These are phyloP conservation scores for Suhomyces canberraensis DNA, from an alignment of 805 yeast species.

Conservation along the genomic window DNA sequence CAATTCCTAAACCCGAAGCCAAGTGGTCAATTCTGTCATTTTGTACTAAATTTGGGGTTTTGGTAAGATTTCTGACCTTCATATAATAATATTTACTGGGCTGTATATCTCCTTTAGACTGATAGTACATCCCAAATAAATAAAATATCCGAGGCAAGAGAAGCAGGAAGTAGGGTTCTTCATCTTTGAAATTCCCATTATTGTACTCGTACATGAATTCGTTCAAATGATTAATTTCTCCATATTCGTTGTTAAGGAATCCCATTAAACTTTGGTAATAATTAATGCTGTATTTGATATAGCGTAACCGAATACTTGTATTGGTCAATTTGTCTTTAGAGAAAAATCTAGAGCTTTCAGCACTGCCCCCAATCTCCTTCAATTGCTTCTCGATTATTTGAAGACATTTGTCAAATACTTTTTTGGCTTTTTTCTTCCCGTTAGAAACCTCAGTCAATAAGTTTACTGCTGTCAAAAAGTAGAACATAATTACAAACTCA, in stretches of 20 bases:
- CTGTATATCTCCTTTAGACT: conserved; percentile 31
- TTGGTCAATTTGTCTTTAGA: conserved; percentile 20
- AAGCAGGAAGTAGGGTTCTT: conserved; percentile 32
- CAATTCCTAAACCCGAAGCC: conserved; percentile 18
- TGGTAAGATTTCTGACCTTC: conserved; percentile 26
- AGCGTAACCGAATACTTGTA: conserved; percentile 26
- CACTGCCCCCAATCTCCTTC: conserved; percentile 5
- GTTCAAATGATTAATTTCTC: conserved; percentile 20
- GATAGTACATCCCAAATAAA: conserved; percentile 39
- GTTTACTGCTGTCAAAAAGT: conserved; percentile 42
- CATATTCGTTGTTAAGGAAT: conserved; percentile 27
- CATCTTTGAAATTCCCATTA: conserved; percentile 31
- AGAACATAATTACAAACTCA: conserved; percentile 40
- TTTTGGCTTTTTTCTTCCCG: conserved; percentile 30
- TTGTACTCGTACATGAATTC: conserved; percentile 37
- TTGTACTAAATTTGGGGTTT: background rate
- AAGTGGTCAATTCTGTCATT: too few species aligned
- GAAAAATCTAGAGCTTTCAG: conserved; percentile 6
- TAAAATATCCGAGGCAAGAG: conserved; percentile 38
- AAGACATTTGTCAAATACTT: conserved; percentile 35
- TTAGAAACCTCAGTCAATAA: conserved; percentile 35
- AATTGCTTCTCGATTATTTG: conserved; percentile 28
- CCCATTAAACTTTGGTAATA: conserved; percentile 38
- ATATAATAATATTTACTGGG: conserved; percentile 39
- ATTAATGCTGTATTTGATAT: conserved; percentile 23